Evolutionary conservation across 2,329 filamentous ascomycete genomes (phyloP), one percentile per base, ranked within the genome.

Genomic region (Cladobotryum mycophilum): DNA sequence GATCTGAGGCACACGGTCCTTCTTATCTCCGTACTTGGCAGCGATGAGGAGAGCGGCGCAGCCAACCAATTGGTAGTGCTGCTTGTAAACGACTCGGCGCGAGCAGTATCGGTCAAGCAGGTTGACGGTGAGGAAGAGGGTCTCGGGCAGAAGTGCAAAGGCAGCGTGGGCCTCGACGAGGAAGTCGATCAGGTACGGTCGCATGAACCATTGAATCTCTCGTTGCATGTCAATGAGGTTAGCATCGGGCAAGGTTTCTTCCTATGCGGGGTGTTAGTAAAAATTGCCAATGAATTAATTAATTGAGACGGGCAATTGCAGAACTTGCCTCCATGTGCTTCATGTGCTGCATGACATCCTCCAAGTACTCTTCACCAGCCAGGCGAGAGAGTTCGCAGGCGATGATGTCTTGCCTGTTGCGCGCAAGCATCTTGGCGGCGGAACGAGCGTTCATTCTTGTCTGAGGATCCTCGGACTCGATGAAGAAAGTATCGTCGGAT

Each of bases 131-230:
- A 99, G 82, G 76, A 96, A 96, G 47, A 99, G 80, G 1, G 93
- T 99, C 69, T 96, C 90, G 38, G 93, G 92, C 12, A 97, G 80
- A 11, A 99, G 80, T 61, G 89, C 87, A 72, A 97, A 99, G 54
- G 92, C 92, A 58, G 89, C 87, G 66, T 99, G 93, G 46, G 92
- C 93, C 79, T 99, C 93, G 62, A 97, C 87, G 59, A 99, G 81
- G 73, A 99, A 99, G 75, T 99, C 93, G 66, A 99, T 88, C 35
- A 99, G 84, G 70, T 96, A 97, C 0, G 93, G 93, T 62, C 93
- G 80, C 93, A 99, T 99, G 73, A 95, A 97, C 93, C 93, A 99
- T 68, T 97, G 90, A 56, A 99, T 97, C 78, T 99, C 93, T 58
- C 91, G 90, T 72, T 99, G 93, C 71, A 97, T 96, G 69, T 99